phyloP scores from a whole-genome alignment of 2,329 filamentous ascomycete genomes.

The Stagonosporopsis rhizophila region DNA sequence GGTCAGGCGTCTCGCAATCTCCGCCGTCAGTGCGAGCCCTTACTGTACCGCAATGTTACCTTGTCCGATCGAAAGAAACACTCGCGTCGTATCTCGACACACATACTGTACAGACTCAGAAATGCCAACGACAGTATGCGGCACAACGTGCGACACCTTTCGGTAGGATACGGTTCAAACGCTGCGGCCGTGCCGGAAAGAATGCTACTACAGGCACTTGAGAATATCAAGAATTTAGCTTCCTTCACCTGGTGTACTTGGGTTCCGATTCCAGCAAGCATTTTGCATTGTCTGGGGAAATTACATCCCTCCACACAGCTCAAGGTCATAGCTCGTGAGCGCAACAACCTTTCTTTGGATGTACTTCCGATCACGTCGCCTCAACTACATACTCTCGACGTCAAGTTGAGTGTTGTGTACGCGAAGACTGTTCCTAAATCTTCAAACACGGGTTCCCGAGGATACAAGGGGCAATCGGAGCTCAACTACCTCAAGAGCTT shows the following conservation, averaged over 20 bases:
- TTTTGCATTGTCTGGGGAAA: neutral
- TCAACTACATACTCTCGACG: neutral
- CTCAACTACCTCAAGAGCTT: neutral
- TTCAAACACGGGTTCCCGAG: neutral
- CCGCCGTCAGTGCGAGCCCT: neutral
- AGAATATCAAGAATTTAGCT: neutral
- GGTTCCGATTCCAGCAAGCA: neutral
- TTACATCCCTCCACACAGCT: neutral
- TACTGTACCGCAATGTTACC: neutral
- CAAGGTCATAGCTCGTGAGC: neutral
- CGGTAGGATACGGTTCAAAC: neutral
- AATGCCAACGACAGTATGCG: neutral
- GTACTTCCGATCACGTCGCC: neutral
- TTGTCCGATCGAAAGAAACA: neutral
- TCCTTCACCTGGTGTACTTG: neutral
- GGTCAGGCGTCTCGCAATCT: neutral
- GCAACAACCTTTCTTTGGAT: conserved; percentile 1
- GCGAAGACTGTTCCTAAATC: neutral
- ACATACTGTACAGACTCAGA: neutral
- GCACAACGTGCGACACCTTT: neutral
- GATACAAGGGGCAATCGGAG: neutral
- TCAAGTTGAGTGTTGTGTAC: neutral
- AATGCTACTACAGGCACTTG: neutral
- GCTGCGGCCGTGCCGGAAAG: neutral
- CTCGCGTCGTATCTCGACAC: neutral